phyloP scores from a whole-genome alignment of 1,139 yeast species.

The Scheffersomyces illinoinensis region DNA sequence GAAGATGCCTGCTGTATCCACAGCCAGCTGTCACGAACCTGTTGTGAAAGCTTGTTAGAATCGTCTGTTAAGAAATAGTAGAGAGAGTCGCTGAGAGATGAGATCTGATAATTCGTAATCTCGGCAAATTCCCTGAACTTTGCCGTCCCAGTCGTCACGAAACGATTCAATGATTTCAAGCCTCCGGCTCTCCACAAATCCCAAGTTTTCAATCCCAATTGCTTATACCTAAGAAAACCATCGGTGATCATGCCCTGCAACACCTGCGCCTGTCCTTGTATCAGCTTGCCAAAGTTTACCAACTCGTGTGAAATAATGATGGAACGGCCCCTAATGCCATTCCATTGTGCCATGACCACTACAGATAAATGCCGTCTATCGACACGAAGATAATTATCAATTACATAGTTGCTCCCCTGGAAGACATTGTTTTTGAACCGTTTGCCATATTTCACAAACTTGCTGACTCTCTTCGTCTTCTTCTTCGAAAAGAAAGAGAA shows the following conservation, averaged over 20 bases:
- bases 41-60: neutral
- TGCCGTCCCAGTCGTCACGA: neutral
- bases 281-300: neutral
- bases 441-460: conserved; percentile 1
- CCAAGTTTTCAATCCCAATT: neutral
- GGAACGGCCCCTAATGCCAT: neutral
- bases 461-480: conserved; percentile 4
- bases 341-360: neutral
- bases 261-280: neutral
- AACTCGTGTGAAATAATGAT: neutral
- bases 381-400: neutral
- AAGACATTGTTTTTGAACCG: neutral
- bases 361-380: neutral
- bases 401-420: neutral
- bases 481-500: conserved; percentile 6
- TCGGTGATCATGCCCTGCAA: neutral
- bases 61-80: neutral
- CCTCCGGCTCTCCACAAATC: neutral
- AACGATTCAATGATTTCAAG: neutral
- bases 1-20: neutral
- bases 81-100: neutral
- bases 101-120: neutral
- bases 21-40: neutral
- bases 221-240: neutral
- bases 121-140: neutral